Base-by-base conservation (phyloP, 2,329 filamentous ascomycete species). In the Cladosporium sp. region DNA sequence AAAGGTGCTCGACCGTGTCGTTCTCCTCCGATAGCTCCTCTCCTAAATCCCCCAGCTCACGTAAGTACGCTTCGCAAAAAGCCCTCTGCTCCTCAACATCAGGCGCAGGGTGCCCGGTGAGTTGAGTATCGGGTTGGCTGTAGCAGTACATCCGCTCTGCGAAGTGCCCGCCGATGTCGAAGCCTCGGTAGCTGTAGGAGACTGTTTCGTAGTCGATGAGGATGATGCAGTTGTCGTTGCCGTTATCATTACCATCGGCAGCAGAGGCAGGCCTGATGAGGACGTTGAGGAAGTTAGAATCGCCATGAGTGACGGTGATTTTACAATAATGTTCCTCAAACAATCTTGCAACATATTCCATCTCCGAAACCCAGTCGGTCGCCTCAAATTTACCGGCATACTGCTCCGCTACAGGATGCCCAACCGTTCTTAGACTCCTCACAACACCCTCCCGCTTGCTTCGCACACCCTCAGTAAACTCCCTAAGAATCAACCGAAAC, bases 131-230 rank as follows among this genome's bases (percentile, higher is more conserved):
- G 5, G 61, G 25, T n/a, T 64, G 49, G 3, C 21, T 36, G 48
- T 60, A 64, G 49, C 61, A 66, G 51, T 61, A 66, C 61, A 64
- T 61, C 2, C 65, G 61, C 61, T 66, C 65, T 25, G 28, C 32
- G 61, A 66, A 66, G 30, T 66, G 65, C n/a, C 61, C 65, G n/a
- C 65, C 62, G 28, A 65, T 56, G 57, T 66, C 65, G 62, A 66
- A 49, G 28, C 65, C 65, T 18, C 65, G 65, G 28, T 64, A 61
- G 57, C 62, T 64, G 57, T 66, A 61, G 8, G 65, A 39, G 36
- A 54, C 36, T 13, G 65, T 66, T 34, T 66, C 65, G 58, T 66
- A 66, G 48, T 66, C 62, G 43, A 65, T 64, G 8, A 66, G 60
- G 13, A 64, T 26, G 18, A 46, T 14, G 16, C 48, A 56, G 30